Base-by-base conservation (phyloP, 768 basidiomycete genomes). In the Baorangia bicolor region DNA sequence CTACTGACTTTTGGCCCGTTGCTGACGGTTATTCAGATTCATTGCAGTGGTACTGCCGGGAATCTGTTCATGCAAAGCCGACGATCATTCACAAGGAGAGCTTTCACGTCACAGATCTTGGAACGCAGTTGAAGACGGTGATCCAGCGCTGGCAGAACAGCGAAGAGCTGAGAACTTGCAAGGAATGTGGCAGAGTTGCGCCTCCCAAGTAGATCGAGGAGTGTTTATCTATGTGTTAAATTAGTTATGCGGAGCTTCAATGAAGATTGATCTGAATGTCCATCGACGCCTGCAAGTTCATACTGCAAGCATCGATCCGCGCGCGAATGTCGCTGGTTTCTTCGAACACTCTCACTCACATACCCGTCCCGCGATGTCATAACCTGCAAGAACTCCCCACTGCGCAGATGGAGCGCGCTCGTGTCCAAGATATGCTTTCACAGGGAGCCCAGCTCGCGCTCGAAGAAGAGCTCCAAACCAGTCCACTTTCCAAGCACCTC, bases 91-190 rank as follows among this genome's bases (percentile, higher is more conserved):
- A 86, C 60, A 90, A 95, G 74, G 92, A 92, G 56, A 75, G 80
- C 0, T 93, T 98, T 68, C 92, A 94, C 67, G 88, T 90, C 58
- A 87, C 86, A 0, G 93, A 98, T 66, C 82, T 98, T 28, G 96
- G 94, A 40, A 90, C 89, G 13, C 95, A 98, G 74, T 78, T 98
- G 51, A 96, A 96, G 74, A 91, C 94, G 0, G 80, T 94, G 45
- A 97, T 98, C 55, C 78, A 93, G 64, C 75, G 80, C 23, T 97
- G 94, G 94, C 89, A 90, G 79, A 66, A 70, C 16, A 75, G 83
- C 58, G 81, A 81, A 55, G 77, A 79, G 27, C 68, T 87, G 55
- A 79, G 95, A 42, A 86, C 74, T 51, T 98, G 95, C 69, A 71
- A 74, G 20, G 74, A 74, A 42, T 98, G 95, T 67, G 91, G 91